Evolutionary conservation across 768 basidiomycete genomes (phyloP).

Genomic region (Rhodotorula graminis): DNA sequence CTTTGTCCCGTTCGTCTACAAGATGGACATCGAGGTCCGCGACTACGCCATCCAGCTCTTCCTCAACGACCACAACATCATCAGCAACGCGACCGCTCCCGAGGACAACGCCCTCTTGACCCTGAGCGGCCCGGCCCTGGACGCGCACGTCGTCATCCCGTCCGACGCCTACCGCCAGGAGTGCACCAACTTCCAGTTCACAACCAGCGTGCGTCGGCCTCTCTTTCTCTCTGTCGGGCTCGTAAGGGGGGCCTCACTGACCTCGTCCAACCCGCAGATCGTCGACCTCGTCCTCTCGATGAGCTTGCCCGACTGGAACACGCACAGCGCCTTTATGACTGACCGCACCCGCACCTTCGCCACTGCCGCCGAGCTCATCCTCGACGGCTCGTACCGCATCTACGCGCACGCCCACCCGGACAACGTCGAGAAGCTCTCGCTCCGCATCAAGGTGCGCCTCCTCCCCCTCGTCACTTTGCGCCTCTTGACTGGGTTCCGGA

Average conservation of each 20-base stretch:
- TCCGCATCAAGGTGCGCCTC: slow-evolving; percentile 59
- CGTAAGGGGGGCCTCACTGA: too few relatives aligned
- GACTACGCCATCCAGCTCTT: slow-evolving; percentile 75
- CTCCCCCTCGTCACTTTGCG: too few relatives aligned
- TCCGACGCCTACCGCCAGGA: slow-evolving; percentile 70
- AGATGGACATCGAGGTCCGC: slow-evolving; percentile 63
- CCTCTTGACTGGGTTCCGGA: slow-evolving; percentile 16
- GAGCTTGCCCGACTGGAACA: slow-evolving; percentile 83
- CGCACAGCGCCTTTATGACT: slow-evolving; percentile 64
- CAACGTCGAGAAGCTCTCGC: slow-evolving; percentile 69
- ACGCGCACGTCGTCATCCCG: slow-evolving; percentile 57
- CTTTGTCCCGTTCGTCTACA: slow-evolving; percentile 78
- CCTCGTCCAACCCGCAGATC: background rate
- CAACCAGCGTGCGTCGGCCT: slow-evolving; percentile 49
- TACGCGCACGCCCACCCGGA: slow-evolving; percentile 63
- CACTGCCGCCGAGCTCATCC: slow-evolving; percentile 55
- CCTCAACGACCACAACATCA: slow-evolving; percentile 93
- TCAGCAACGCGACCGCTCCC: slow-evolving; percentile 72
- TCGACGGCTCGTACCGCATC: slow-evolving; percentile 71
- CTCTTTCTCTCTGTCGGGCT: background rate
- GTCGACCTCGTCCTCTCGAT: slow-evolving; percentile 57
- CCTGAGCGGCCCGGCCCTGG: slow-evolving; percentile 59
- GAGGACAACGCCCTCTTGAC: slow-evolving; percentile 87
- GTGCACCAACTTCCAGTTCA: slow-evolving; percentile 63
- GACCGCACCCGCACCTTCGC: slow-evolving; percentile 62